Conservation (phyloP, 2,329 filamentous ascomycete genomes). For the Cyphellophora attinorum region DNA sequence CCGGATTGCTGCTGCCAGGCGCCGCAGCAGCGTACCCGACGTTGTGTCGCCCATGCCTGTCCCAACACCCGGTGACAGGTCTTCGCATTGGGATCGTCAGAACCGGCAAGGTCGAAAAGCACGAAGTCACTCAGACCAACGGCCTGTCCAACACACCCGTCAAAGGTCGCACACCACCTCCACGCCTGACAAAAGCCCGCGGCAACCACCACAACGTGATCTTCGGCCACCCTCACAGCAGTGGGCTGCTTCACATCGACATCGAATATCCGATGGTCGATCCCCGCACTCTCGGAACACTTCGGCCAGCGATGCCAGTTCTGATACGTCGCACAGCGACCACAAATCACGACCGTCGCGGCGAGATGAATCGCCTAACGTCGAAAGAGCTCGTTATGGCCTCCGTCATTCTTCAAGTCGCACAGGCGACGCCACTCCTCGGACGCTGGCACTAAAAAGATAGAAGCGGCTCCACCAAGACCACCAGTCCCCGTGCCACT, state of each 20-base stretch:
- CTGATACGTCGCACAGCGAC: slow-evolving; percentile 22
- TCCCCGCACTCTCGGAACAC: slow-evolving; percentile 1
- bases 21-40: slow-evolving; percentile 17
- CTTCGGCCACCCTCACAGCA: not conserved
- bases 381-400: slow-evolving; percentile 12
- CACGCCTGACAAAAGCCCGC: slow-evolving; percentile 10
- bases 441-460: slow-evolving; percentile 6
- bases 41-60: slow-evolving; percentile 9
- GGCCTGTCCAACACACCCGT: slow-evolving; percentile 8
- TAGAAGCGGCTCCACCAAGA: slow-evolving; percentile 4
- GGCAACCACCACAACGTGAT: slow-evolving; percentile 2
- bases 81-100: slow-evolving; percentile 8
- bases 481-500: slow-evolving; percentile 7
- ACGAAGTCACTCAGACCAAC: slow-evolving; percentile 16
- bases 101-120: slow-evolving; percentile 7
- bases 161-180: slow-evolving; percentile 14
- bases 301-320: slow-evolving; percentile 20
- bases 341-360: slow-evolving; percentile 10
- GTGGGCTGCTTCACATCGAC: not conserved
- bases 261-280: slow-evolving; percentile 1
- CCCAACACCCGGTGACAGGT: slow-evolving; percentile 7
- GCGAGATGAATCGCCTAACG: slow-evolving; percentile 9
- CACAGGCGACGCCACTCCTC: slow-evolving; percentile 17
- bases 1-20: slow-evolving; percentile 8
- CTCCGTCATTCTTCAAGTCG: slow-evolving; percentile 15